phyloP scores from a whole-genome alignment of 768 basidiomycete genomes.

The Rhizopogon vesiculosus region DNA sequence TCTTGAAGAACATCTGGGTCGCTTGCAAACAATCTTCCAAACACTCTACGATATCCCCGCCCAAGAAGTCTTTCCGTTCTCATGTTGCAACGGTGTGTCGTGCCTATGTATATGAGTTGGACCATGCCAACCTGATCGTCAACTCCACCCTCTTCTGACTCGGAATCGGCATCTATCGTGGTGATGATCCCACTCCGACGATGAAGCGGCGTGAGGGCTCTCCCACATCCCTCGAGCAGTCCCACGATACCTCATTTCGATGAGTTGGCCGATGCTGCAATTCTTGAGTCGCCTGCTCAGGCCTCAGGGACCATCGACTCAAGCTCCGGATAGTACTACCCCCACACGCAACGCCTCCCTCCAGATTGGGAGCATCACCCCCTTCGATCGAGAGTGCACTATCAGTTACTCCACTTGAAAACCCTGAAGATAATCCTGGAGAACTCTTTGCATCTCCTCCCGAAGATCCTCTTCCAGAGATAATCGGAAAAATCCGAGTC shows the following conservation, averaged over 20 bases:
- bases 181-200: slow-evolving; percentile 17
- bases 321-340: too few relatives aligned
- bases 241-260: slow-evolving; percentile 34
- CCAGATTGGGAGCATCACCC: too few relatives aligned
- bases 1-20: background rate
- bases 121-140: slow-evolving; percentile 28
- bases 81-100: slow-evolving; percentile 63
- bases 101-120: slow-evolving; percentile 53
- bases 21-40: slow-evolving; percentile 9
- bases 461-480: background rate
- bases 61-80: slow-evolving; percentile 42
- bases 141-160: slow-evolving; percentile 19
- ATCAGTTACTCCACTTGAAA: too few relatives aligned
- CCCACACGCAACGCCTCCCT: too few relatives aligned
- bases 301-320: too few relatives aligned
- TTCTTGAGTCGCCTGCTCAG: slow-evolving; percentile 63
- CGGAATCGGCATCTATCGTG: slow-evolving; percentile 8
- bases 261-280: slow-evolving; percentile 38
- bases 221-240: slow-evolving; percentile 24
- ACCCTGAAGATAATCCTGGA: too few relatives aligned
- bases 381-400: too few relatives aligned
- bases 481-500: background rate
- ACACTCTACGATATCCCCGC: slow-evolving; percentile 24
- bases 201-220: slow-evolving; percentile 22
- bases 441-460: background rate